A percentile compares a stretch with the other conserved stretches of the same genome.
These are phyloP conservation scores for Ailanthus altissimus DNA, from an alignment of 345 rosid genomes.

Conservation along the genomic window DNA sequence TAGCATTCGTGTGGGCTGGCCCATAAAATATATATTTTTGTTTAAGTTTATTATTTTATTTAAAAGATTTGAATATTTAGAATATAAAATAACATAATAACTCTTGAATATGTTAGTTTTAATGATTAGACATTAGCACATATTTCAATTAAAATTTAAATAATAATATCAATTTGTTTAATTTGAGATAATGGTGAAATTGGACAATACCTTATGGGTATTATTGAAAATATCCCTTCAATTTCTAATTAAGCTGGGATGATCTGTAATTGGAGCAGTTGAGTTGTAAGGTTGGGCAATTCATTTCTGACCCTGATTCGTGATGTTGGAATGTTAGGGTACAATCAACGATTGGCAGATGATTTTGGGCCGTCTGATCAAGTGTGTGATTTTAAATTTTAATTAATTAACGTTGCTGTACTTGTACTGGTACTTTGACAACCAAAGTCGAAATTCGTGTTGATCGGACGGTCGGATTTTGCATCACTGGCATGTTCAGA, in stretches of 20 bases:
- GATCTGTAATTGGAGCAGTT: slow-evolving; percentile 20
- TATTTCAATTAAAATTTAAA: no score
- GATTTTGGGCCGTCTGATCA: slow-evolving; percentile 20
- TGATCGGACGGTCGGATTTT: not conserved
- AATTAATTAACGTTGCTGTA: slow-evolving; percentile 20
- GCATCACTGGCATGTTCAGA: slow-evolving; percentile 13
- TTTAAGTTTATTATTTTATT: no score
- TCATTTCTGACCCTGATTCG: slow-evolving; percentile 28
- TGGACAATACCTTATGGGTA: no score
- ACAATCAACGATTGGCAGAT: slow-evolving; percentile 20
- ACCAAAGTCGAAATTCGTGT: not conserved
- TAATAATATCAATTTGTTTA: no score
- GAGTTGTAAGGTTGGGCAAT: slow-evolving; percentile 1
- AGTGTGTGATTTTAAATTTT: slow-evolving; percentile 5
- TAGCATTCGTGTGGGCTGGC: no score
- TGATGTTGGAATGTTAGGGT: slow-evolving; percentile 31
- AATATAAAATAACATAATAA: no score
- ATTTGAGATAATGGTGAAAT: not conserved
- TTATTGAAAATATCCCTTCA: no score
- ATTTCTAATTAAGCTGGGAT: no score
- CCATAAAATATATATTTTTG: no score
- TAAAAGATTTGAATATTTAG: no score
- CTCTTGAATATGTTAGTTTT: no score
- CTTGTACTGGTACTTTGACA: slow-evolving; percentile 7
- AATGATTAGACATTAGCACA: no score